Base-by-base conservation (phyloP, 208 protist genomes). In the Zelonia costaricensis region DNA sequence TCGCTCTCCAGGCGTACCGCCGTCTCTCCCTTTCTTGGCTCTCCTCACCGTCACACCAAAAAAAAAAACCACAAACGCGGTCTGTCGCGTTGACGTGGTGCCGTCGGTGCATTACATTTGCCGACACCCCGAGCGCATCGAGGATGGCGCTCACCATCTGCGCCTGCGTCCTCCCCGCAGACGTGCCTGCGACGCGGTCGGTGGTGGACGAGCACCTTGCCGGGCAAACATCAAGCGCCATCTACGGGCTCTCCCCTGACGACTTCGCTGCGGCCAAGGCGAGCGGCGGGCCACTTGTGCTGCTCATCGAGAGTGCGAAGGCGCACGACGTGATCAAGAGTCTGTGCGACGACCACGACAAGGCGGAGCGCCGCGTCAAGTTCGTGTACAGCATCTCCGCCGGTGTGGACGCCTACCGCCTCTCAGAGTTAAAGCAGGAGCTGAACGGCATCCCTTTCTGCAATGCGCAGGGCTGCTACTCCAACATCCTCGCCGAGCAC, bases 361-460 rank as follows among this genome's bases (percentile, higher is more conserved):
- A 58, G 15, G 23, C 57, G 13, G n/a, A 59, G 55, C 82, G 86
- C 4, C 86, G 86, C 27, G 82, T 93, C 4, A 69, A 63, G 45
- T 86, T 82, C 56, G 81, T 93, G 36, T 88, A 95, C 77, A 91
- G 83, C 44, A 35, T 92, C 4, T 71, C 74, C 35, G 78, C 86
- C 15, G 90, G 90, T 13, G 78, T 93, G 30, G 86, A 95, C 52
- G 67, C 74, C 9, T 91, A 86, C 62, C 33, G 57, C 20, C 69
- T 91, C 39, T 35, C 46, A 3, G 64, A 81, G n/a, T 55, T 92
- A 7, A 46, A 61, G 31, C 49, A 72, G 38, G 64, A 88, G 35
- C 46, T 92, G 18, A 35, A 43, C 13, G 69, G 69, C 42, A 82
- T 93, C 43, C 82, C 82, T 2, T 70, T 94, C 54, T 67, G 74